Base-by-base conservation (phyloP, 257 asterid genomes). In the Capsicum pubescens region DNA sequence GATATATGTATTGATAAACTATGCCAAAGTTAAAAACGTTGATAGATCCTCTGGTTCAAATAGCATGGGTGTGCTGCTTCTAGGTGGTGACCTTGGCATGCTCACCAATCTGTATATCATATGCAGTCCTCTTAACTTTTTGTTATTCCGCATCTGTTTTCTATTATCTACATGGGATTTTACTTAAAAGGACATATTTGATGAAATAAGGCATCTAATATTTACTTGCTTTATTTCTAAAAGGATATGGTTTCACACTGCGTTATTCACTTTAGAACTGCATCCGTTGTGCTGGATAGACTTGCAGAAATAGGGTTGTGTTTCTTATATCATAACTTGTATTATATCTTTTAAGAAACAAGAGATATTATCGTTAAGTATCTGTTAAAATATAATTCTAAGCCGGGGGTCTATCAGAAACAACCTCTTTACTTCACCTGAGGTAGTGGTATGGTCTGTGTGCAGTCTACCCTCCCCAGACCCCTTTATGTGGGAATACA, bases 291-390 rank as follows among this genome's bases (percentile, higher is more conserved):
- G 50, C 26, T 54, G 64, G 48, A 54, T 52, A 26, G 26, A n/a
- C 50, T 76, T 52, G 81, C 81, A 76, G 13, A 61, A 76, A 52
- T 26, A 21, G 46, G 50, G 21, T 13, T 74, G 21, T 76, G n/a
- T 52, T 26, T 54, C 26, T 54, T 54, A 52, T 8, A 8, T 61
- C 44, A 32, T 26, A 52, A 32, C 81, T 76, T 32, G 60, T 32
- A 21, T 26, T 4, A 15, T 50, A 7, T 21, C 9, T 54, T 54
- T 32, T 8, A 52, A 21, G 21, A 52, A 76, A 52, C 32, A 76
- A 76, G 61, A 76, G 14, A 52, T 76, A 14, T 26, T 76, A 26
- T 8, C 48, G 14, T 26, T 14, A 21, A 76, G 26, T 76, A 52
- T 26, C 64, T 32, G 50, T 26, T 21, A 52, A 26, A 26, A 26